Conservation (phyloP, 768 basidiomycete species). For the Cytidiella melzeri region DNA sequence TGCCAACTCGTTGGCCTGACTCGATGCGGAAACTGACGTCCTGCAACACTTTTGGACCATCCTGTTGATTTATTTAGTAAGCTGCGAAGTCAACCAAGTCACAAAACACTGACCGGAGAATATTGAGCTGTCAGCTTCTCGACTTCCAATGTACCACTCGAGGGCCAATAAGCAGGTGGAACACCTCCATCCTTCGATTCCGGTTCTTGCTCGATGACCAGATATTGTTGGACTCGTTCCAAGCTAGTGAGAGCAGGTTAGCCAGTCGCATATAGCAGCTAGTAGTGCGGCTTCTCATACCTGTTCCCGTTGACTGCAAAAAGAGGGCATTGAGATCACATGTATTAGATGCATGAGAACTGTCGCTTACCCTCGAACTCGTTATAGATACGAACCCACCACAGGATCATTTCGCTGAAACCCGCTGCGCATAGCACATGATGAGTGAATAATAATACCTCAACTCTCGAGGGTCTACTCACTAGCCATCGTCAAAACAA, state of each 20-base stretch:
- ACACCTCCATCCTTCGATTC: conserved; percentile 29
- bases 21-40: conserved; percentile 47
- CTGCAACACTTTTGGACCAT: conserved; percentile 50
- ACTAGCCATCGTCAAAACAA: conserved; percentile 35
- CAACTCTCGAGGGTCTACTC: conserved; percentile 13
- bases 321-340: background rate
- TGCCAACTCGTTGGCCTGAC: conserved; percentile 52
- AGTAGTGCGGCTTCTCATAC: background rate
- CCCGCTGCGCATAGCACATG: conserved; percentile 31
- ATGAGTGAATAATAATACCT: too few species aligned
- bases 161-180: conserved; percentile 60
- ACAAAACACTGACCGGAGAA: conserved; percentile 24
- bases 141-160: conserved; percentile 44
- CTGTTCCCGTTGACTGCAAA: conserved; percentile 8
- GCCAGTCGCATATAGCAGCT: too few species aligned
- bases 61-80: conserved; percentile 39
- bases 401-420: conserved; percentile 54
- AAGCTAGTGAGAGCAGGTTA: too few species aligned
- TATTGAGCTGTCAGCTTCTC: conserved; percentile 48
- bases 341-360: background rate
- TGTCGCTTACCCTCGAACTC: conserved; percentile 31
- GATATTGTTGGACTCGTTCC: conserved; percentile 47
- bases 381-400: conserved; percentile 41
- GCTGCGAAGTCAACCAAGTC: conserved; percentile 5
- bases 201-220: conserved; percentile 51